Conservation (phyloP, 73 alveolate genomes). For the Stentor roeselii region DNA sequence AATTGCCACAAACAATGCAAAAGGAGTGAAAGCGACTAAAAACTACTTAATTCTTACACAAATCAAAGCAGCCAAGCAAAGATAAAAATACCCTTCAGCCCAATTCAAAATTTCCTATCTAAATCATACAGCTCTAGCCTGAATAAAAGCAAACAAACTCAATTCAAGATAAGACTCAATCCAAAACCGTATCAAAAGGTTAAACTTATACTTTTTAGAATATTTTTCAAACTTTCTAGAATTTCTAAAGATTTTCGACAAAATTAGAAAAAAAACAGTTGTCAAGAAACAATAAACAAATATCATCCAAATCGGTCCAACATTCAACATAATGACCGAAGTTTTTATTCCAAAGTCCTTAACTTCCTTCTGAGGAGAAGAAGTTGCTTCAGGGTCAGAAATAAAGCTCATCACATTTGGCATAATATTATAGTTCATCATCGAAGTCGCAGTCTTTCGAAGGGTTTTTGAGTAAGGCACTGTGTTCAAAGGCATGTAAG, state of each 20-base stretch:
- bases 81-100: background rate
- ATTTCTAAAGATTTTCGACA: no score
- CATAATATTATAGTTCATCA: background rate
- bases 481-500: background rate
- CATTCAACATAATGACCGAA: background rate
- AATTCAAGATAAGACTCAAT: background rate
- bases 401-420: background rate
- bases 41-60: background rate
- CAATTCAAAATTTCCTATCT: background rate
- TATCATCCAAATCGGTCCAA: background rate
- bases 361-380: background rate
- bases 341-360: background rate
- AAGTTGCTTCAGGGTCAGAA: background rate
- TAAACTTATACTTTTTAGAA: background rate
- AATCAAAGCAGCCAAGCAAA: background rate
- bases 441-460: background rate
- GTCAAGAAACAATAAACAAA: no score
- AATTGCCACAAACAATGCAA: background rate
- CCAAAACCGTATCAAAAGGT: background rate
- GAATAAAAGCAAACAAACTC: background rate
- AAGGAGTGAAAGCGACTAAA: background rate
- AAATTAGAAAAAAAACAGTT: no score
- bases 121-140: background rate
- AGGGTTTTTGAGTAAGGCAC: background rate
- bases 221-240: no score